Base-by-base conservation (phyloP, 371 early-diverging fungal species). In the Mucor sp. region DNA sequence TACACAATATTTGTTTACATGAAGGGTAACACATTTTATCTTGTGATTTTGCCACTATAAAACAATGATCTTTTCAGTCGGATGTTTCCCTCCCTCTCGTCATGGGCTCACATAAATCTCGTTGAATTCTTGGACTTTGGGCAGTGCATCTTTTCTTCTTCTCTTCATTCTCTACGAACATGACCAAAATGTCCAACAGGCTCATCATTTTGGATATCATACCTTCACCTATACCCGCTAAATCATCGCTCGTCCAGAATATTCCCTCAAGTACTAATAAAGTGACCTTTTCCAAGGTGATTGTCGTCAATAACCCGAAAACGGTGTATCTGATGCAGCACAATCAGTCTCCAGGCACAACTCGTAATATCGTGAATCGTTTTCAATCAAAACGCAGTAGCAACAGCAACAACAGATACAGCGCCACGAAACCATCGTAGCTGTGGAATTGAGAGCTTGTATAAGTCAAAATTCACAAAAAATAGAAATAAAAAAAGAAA, bases 271-370 rank as follows among this genome's bases (percentile, higher is more conserved):
- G 27, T 14, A 4, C 58, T 44, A 23, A 23, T 35, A 62, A 63
- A 33, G 63, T 68, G 9, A 44, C 35, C n/a, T 68, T 68, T 35
- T 68, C 69, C 15, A 63, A 68, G 37, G 69, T 68, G 11, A 55
- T 68, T 15, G 14, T 63, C 25, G 64, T 68, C 0, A 68, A 68
- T 55, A 68, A 57, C 37, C 48, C 27, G 6, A 63, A 56, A 19
- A 68, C 69, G 27, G 53, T 68, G 4, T 68, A 63, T 43, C 17
- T 68, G 17, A 68, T 63, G 60, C 33, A 63, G 53, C 39, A 41
- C 33, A 63, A 68, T 53, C 69, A 63, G 7, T 25, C 41, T 4
- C 69, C 69, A 3, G 69, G 69, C 17, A 58, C 60, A 17, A 68
- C 69, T 1, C 35, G 64, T 7, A 17, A 58, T 62, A 48, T 44